These are phyloP conservation scores for Pezicula carpinea DNA, from an alignment of 2,329 filamentous ascomycete species.

Conservation along the genomic window DNA sequence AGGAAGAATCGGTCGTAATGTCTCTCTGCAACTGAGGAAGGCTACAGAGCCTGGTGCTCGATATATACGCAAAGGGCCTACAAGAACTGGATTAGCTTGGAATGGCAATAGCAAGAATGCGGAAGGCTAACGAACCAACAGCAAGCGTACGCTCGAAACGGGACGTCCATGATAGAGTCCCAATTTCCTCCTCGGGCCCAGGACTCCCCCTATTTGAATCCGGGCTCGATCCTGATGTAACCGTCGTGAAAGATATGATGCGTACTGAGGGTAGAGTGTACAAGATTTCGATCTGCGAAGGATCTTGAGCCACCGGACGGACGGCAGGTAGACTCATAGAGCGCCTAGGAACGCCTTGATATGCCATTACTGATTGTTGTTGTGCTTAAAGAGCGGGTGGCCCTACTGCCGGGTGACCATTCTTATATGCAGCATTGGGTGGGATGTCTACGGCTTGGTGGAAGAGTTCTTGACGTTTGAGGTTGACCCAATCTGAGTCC, in stretches of 20 bases:
- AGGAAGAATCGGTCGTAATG: conserved; percentile 80
- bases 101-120: neutral
- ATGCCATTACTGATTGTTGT: conserved; percentile 18
- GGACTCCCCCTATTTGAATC: conserved; percentile 24
- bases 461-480: neutral
- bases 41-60: conserved; percentile 80
- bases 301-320: conserved; percentile 10
- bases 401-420: conserved; percentile 19
- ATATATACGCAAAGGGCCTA: conserved; percentile 77
- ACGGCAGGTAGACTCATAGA: conserved; percentile 18
- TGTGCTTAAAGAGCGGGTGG: neutral
- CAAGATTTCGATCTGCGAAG: conserved; percentile 27
- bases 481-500: no score
- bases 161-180: conserved; percentile 68
- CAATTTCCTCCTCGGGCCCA: conserved; percentile 44
- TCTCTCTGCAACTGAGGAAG: conserved; percentile 79
- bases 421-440: neutral
- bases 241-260: conserved; percentile 50
- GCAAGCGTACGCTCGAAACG: conserved; percentile 78
- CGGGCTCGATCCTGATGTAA: conserved; percentile 8
- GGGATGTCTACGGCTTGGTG: neutral
- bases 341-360: conserved; percentile 12
- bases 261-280: conserved; percentile 27
- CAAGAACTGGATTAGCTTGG: neutral
- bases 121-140: conserved; percentile 49